Conservation (phyloP, 345 rosid species). For the Combretum micranthum region DNA sequence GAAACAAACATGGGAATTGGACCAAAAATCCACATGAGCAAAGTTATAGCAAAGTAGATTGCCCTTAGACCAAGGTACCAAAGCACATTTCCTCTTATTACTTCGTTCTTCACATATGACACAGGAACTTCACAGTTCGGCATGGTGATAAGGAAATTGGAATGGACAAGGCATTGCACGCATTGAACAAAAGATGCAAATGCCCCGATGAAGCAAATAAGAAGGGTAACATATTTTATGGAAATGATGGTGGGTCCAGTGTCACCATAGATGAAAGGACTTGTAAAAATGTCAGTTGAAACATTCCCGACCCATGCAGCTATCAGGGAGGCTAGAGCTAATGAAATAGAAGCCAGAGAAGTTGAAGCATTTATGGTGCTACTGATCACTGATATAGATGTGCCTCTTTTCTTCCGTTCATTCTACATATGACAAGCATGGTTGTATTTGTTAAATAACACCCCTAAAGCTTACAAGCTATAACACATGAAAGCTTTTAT, state of each 20-base stretch:
- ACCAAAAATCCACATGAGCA: conserved; percentile 79
- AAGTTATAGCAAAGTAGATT: conserved; percentile 56
- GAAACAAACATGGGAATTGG: conserved; percentile 68
- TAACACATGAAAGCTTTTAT: not conserved
- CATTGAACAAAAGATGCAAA: conserved; percentile 74
- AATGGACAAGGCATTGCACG: conserved; percentile 46
- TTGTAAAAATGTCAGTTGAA: conserved; percentile 8
- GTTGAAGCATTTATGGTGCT: conserved; percentile 19
- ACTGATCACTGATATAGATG: conserved; percentile 18
- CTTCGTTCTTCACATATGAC: conserved; percentile 30
- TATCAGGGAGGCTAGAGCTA: conserved; percentile 25
- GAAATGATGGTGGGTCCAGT: conserved; percentile 43
- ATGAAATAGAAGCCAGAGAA: conserved; percentile 23
- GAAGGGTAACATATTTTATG: conserved; percentile 56
- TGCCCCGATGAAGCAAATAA: conserved; percentile 52
- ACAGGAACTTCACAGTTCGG: conserved; percentile 23
- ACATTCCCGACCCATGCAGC: conserved; percentile 22
- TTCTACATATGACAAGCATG: conserved; percentile 4
- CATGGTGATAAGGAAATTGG: conserved; percentile 58
- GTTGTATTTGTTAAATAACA: not conserved
- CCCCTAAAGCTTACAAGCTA: not conserved
- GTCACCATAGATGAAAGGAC: conserved; percentile 48
- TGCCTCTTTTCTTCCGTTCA: conserved; percentile 20
- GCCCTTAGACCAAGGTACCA: conserved; percentile 80
- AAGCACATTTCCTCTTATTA: conserved; percentile 63